A percentile compares a stretch with the other conserved stretches of the same genome.
These are phyloP conservation scores for Calonectria fujianensis DNA, from an alignment of 2,329 filamentous ascomycete species.

Conservation along the genomic window DNA sequence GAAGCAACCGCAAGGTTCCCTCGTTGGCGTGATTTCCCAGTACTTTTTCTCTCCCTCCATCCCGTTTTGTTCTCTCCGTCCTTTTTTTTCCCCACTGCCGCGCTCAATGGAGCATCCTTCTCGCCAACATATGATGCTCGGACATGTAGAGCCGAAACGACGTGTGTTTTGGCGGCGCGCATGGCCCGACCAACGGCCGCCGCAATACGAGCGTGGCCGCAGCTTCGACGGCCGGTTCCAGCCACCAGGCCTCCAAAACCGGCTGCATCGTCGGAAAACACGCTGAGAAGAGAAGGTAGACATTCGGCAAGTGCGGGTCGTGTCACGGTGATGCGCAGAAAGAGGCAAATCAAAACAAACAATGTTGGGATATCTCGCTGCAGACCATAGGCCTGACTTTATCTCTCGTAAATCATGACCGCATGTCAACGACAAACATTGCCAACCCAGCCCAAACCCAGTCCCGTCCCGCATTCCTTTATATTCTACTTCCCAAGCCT, in stretches of 20 bases:
- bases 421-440: slow-evolving; percentile 49
- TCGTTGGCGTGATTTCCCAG: slow-evolving; percentile 11
- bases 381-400: slow-evolving; percentile 48
- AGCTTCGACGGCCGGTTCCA: slow-evolving; percentile 17
- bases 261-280: slow-evolving; percentile 25
- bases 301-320: slow-evolving; percentile 1
- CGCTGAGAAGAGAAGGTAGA: slow-evolving; percentile 14
- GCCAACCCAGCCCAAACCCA: slow-evolving; percentile 46
- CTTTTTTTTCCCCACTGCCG: neutral
- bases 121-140: slow-evolving; percentile 22
- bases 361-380: slow-evolving; percentile 52
- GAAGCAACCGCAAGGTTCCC: slow-evolving; percentile 24
- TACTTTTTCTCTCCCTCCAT: no score
- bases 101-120: slow-evolving; percentile 12
- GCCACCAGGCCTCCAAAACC: slow-evolving; percentile 18
- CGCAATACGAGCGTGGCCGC: slow-evolving; percentile 33
- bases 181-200: slow-evolving; percentile 32
- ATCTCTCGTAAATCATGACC: slow-evolving; percentile 57
- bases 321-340: slow-evolving; percentile 1
- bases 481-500: slow-evolving; percentile 40
- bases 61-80: neutral
- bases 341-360: slow-evolving; percentile 22
- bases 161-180: slow-evolving; percentile 36
- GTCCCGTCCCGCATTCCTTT: slow-evolving; percentile 39
- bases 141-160: slow-evolving; percentile 28